phyloP scores from a whole-genome alignment of 1,139 yeast genomes.

The Blastobotrys raffinosifermentans region DNA sequence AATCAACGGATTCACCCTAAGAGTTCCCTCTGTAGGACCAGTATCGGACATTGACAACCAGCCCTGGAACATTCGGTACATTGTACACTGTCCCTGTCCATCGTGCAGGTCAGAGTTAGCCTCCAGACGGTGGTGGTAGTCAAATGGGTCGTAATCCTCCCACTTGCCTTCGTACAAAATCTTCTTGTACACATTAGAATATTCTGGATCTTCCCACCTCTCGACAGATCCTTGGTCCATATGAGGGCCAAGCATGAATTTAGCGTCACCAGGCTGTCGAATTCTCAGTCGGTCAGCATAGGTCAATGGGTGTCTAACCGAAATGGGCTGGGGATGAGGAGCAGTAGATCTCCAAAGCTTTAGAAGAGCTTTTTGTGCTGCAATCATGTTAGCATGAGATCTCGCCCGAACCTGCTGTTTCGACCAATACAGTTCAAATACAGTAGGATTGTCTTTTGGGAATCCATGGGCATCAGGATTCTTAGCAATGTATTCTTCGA shows the following conservation, averaged over 20 bases:
- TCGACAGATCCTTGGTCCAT: conserved; percentile 45
- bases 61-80: conserved; percentile 45
- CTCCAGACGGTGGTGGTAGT: conserved; percentile 35
- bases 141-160: conserved; percentile 45
- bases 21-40: conserved; percentile 42
- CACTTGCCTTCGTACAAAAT: conserved; percentile 41
- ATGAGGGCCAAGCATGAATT: conserved; percentile 39
- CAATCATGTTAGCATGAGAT: conserved; percentile 37
- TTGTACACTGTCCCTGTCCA: conserved; percentile 36
- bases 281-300: conserved; percentile 55
- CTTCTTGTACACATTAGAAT: conserved; percentile 36
- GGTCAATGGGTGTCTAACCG: conserved; percentile 34
- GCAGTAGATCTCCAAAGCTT: conserved; percentile 31
- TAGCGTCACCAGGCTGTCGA: conserved; percentile 39
- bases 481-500: conserved; percentile 24
- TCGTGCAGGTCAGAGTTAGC: conserved; percentile 38
- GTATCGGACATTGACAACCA: conserved; percentile 41
- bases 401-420: conserved; percentile 41
- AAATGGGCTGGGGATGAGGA: conserved; percentile 19
- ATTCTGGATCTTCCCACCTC: conserved; percentile 42
- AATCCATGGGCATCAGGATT: conserved; percentile 14
- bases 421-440: conserved; percentile 41
- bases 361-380: conserved; percentile 32
- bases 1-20: conserved; percentile 37
- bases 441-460: conserved; percentile 33